Percentiles rank a stretch among this genome's conserved stretches.
Evolutionary conservation across 1,139 yeast genomes (phyloP).

Genomic region (Pichia sp.): DNA sequence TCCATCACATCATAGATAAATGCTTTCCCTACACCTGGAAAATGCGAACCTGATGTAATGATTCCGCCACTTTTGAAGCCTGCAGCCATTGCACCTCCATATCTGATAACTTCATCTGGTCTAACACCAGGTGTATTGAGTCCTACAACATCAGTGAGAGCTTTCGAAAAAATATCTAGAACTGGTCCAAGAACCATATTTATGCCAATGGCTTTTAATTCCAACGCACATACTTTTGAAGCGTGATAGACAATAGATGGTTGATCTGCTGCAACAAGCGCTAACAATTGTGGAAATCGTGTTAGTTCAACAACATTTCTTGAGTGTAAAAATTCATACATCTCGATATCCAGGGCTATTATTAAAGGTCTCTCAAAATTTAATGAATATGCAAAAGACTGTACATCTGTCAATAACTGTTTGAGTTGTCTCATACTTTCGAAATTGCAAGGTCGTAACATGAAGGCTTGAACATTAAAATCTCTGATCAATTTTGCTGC

Average conservation of each 20-base stretch:
- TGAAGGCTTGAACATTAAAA: slow-evolving; percentile 50
- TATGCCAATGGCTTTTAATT: slow-evolving; percentile 48
- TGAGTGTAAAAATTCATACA: slow-evolving; percentile 34
- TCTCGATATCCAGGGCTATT: slow-evolving; percentile 39
- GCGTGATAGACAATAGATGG: slow-evolving; percentile 45
- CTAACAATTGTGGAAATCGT: slow-evolving; percentile 64
- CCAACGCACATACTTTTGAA: slow-evolving; percentile 49
- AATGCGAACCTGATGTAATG: slow-evolving; percentile 54
- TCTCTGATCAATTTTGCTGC: slow-evolving; percentile 48
- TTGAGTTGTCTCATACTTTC: slow-evolving; percentile 45
- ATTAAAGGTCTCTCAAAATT: slow-evolving; percentile 47
- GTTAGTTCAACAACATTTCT: slow-evolving; percentile 29
- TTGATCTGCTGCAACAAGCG: slow-evolving; percentile 51
- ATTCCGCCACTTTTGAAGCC: slow-evolving; percentile 54
- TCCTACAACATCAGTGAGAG: slow-evolving; percentile 52
- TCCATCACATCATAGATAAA: slow-evolving; percentile 52
- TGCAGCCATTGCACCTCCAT: slow-evolving; percentile 46
- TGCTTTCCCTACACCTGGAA: slow-evolving; percentile 63
- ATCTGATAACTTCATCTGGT: slow-evolving; percentile 49
- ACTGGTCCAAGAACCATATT: slow-evolving; percentile 58
- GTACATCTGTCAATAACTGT: slow-evolving; percentile 46
- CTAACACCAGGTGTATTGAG: slow-evolving; percentile 59
- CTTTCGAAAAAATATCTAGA: slow-evolving; percentile 52
- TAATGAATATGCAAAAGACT: slow-evolving; percentile 46
- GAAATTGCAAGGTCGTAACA: slow-evolving; percentile 50